Conservation (phyloP, 2,329 filamentous ascomycete genomes). For the Fusarium burgessii region DNA sequence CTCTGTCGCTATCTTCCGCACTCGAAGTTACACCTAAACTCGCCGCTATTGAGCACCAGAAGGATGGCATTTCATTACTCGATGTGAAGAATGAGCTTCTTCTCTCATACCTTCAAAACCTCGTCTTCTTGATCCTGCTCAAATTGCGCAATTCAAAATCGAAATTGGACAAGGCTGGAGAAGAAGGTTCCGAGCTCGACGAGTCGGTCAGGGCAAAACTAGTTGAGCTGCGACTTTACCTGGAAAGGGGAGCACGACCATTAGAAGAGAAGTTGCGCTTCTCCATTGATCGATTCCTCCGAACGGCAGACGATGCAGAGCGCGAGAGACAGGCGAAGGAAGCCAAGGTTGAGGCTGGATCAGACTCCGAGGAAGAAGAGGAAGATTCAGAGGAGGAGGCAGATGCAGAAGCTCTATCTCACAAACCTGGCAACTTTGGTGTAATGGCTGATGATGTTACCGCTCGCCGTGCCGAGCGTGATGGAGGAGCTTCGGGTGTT, state of each 20-base stretch:
- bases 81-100: slow-evolving; percentile 98
- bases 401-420: slow-evolving; percentile 47
- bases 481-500: slow-evolving; percentile 70
- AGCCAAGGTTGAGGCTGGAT: slow-evolving; percentile 44
- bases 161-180: slow-evolving; percentile 43
- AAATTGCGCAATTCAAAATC: slow-evolving; percentile 74
- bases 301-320: slow-evolving; percentile 82
- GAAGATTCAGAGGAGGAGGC: slow-evolving; percentile 54
- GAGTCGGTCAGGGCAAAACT: slow-evolving; percentile 82
- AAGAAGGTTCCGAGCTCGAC: slow-evolving; percentile 63
- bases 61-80: slow-evolving; percentile 91
- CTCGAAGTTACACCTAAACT: slow-evolving; percentile 75
- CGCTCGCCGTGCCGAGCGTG: slow-evolving; percentile 43
- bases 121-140: slow-evolving; percentile 86
- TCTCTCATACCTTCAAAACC: slow-evolving; percentile 93
- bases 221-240: slow-evolving; percentile 89
- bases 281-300: slow-evolving; percentile 94
- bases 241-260: slow-evolving; percentile 92
- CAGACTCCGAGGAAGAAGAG: slow-evolving; percentile 48
- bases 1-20: slow-evolving; percentile 70
- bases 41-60: slow-evolving; percentile 74
- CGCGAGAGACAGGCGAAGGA: slow-evolving; percentile 55
- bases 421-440: slow-evolving; percentile 46
- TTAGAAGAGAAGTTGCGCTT: slow-evolving; percentile 92
- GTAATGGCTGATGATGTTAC: slow-evolving; percentile 52